A percentile compares a stretch with the other conserved stretches of the same genome.
Conservation (phyloP, 2,329 filamentous ascomycete species). For the Talaromyces sp. region DNA sequence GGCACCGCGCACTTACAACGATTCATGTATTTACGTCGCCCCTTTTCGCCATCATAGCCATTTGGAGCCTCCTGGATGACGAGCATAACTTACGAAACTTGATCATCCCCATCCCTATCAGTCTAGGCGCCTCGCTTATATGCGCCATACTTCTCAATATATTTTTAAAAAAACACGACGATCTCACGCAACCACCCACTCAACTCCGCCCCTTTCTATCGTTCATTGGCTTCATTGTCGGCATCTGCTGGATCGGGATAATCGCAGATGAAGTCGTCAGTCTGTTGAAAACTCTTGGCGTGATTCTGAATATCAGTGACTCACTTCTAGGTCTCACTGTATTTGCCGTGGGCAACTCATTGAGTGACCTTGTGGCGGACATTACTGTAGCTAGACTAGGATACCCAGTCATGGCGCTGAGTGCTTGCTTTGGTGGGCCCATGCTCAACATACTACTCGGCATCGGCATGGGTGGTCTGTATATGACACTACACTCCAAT, state of each 20-base stretch:
- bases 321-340: conserved; percentile 92
- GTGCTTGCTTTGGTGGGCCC: conserved; percentile 95
- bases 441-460: conserved; percentile 97
- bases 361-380: conserved; percentile 91
- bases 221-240: conserved; percentile 84
- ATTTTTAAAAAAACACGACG: conserved; percentile 53
- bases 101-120: conserved; percentile 57
- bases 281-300: conserved; percentile 86
- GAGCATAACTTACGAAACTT: conserved; percentile 53
- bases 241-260: conserved; percentile 93
- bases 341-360: conserved; percentile 92
- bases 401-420: conserved; percentile 92
- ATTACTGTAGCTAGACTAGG: conserved; percentile 90
- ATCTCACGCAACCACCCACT: conserved; percentile 59
- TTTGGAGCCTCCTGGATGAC: conserved; percentile 60
- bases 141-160: conserved; percentile 64
- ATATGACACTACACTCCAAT: conserved; percentile 62
- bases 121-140: conserved; percentile 66
- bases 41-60: conserved; percentile 71
- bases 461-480: conserved; percentile 85
- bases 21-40: conserved; percentile 85
- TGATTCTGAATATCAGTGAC: conserved; percentile 89
- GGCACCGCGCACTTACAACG: conserved; percentile 88
- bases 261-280: conserved; percentile 95
- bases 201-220: conserved; percentile 76